phyloP scores from a whole-genome alignment of 805 yeast species.

The Lipomyces yamanashiensis region DNA sequence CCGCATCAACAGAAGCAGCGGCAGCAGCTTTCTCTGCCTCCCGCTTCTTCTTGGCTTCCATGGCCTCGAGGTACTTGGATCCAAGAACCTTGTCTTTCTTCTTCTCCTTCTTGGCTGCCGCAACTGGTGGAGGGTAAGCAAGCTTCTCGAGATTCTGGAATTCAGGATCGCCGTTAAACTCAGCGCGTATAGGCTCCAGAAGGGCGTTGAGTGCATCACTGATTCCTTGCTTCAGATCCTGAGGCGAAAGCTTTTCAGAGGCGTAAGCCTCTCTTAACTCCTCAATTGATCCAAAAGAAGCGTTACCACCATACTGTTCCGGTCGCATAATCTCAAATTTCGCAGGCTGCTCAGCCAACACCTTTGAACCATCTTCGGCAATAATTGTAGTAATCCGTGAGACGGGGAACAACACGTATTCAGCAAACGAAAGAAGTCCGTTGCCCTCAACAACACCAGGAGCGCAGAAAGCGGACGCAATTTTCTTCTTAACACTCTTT shows the following conservation, averaged over 20 bases:
- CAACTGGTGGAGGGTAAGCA: slow-evolving; percentile 81
- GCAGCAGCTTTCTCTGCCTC: slow-evolving; percentile 30
- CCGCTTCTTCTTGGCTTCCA: slow-evolving; percentile 24
- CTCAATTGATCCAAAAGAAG: slow-evolving; percentile 69
- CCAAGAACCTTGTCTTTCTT: slow-evolving; percentile 83
- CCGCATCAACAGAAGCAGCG: slow-evolving; percentile 1
- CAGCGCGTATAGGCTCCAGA: slow-evolving; percentile 82
- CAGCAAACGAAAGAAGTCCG: slow-evolving; percentile 84
- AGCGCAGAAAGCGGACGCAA: slow-evolving; percentile 89
- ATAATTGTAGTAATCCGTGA: slow-evolving; percentile 57
- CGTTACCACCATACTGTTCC: slow-evolving; percentile 95
- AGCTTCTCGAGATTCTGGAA: slow-evolving; percentile 73
- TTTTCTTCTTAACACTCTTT: slow-evolving; percentile 84
- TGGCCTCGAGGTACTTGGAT: slow-evolving; percentile 74
- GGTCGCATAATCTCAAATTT: slow-evolving; percentile 83
- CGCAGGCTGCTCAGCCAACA: slow-evolving; percentile 47
- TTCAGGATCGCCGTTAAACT: slow-evolving; percentile 62
- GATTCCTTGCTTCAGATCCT: slow-evolving; percentile 91
- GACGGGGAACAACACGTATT: slow-evolving; percentile 84
- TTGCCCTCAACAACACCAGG: slow-evolving; percentile 92
- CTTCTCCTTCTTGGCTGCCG: slow-evolving; percentile 65
- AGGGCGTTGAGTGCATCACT: slow-evolving; percentile 80
- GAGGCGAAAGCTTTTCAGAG: slow-evolving; percentile 79
- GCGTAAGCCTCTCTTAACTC: slow-evolving; percentile 74
- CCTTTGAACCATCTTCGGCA: slow-evolving; percentile 39